These are phyloP conservation scores for Trichoderma guizhouense DNA, from an alignment of 2,329 filamentous ascomycete species.

Conservation along the genomic window DNA sequence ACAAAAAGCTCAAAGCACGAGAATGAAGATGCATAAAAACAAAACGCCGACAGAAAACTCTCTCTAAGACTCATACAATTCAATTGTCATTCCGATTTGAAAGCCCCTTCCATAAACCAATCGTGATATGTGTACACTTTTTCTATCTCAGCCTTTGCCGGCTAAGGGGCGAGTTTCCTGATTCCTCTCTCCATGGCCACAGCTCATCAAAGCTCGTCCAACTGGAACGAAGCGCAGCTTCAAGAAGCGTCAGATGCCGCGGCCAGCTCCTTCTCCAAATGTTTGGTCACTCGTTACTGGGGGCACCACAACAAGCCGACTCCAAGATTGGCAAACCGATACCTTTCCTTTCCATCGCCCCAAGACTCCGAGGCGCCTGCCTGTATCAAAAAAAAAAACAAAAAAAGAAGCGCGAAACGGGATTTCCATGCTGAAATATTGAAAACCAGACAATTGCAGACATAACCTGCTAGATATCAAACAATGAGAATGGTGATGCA, in stretches of 20 bases:
- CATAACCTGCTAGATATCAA: constrained; percentile 26
- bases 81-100: constrained; percentile 29
- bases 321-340: constrained; percentile 36
- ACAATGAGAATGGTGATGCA: constrained; percentile 31
- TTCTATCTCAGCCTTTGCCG: constrained; percentile 29
- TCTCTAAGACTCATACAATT: constrained; percentile 25
- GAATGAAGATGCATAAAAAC: constrained; percentile 19
- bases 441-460: constrained; percentile 30
- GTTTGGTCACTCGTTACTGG: constrained; percentile 16
- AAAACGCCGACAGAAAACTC: not conserved
- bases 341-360: constrained; percentile 34
- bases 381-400: constrained; percentile 35
- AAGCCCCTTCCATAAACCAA: constrained; percentile 31
- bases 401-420: constrained; percentile 34
- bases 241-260: constrained; percentile 3
- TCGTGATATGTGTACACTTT: constrained; percentile 43
- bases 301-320: constrained; percentile 32
- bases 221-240: constrained; percentile 20
- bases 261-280: not conserved
- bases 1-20: constrained; percentile 3
- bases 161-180: constrained; percentile 18
- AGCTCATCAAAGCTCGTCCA: not conserved
- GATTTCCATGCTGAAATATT: constrained; percentile 35
- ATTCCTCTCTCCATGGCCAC: not conserved
- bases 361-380: constrained; percentile 42